A percentile compares a stretch with the other conserved stretches of the same genome.
Evolutionary conservation across 306 rosid genomes (phyloP).

Genomic region (Cotoneaster glaucophyllus): DNA sequence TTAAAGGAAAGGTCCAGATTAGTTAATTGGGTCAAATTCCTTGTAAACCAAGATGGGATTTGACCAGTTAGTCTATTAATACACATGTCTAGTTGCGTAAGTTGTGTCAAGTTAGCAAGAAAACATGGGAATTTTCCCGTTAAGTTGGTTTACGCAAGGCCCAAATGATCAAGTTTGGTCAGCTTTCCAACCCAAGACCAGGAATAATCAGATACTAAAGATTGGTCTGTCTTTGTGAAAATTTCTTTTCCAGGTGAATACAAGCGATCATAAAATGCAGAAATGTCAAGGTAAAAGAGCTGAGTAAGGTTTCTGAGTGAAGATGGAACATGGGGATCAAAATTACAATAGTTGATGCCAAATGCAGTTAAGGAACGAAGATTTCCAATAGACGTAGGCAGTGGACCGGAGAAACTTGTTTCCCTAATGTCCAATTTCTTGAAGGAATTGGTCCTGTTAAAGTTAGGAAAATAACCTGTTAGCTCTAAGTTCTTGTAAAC

Average conservation of each 20-base stretch:
- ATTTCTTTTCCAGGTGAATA: too few relatives aligned
- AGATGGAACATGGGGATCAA: conserved; percentile 16
- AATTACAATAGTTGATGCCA: neutral
- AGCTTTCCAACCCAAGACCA: neutral
- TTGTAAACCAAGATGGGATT: conserved; percentile 8
- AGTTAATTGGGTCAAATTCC: neutral
- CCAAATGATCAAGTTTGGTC: neutral
- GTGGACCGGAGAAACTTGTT: conserved; percentile 23
- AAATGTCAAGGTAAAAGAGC: neutral
- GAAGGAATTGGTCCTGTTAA: conserved; percentile 1
- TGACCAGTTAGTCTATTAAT: neutral
- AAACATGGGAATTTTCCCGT: neutral
- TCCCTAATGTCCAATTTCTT: neutral
- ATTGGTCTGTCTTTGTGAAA: neutral
- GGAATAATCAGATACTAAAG: neutral
- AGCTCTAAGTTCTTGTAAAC: neutral
- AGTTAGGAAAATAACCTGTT: conserved; percentile 21
- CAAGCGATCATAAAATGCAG: neutral
- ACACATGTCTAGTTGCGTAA: neutral
- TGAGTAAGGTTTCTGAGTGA: conserved; percentile 18
- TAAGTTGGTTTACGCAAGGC: neutral
- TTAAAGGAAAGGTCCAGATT: neutral
- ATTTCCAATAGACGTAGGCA: conserved; percentile 24
- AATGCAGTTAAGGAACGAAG: neutral
- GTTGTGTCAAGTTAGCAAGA: conserved; percentile 12